These are phyloP conservation scores for Citrus cavaleriei DNA, from an alignment of 345 rosid species.

Conservation along the genomic window DNA sequence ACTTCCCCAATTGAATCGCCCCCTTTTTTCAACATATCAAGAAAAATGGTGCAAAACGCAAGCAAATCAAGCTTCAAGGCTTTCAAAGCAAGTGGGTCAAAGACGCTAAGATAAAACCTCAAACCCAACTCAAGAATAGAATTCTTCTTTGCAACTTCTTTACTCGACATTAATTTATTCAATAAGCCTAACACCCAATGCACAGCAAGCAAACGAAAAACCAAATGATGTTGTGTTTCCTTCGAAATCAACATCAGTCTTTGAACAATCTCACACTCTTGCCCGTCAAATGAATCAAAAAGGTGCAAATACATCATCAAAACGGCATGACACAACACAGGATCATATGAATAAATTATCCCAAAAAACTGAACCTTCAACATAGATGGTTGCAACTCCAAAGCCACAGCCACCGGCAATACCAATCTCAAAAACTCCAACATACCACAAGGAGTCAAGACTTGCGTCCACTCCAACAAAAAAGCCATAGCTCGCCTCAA, in stretches of 20 bases:
- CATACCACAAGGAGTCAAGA: constrained; percentile 80
- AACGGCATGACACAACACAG: constrained; percentile 68
- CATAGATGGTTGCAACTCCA: constrained; percentile 91
- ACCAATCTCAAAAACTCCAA: constrained; percentile 80
- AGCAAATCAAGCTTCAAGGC: constrained; percentile 82
- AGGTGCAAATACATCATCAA: constrained; percentile 58
- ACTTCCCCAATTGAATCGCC: constrained; percentile 21
- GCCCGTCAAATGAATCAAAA: constrained; percentile 71
- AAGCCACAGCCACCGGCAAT: constrained; percentile 62
- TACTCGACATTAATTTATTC: constrained; percentile 38
- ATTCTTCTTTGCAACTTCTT: constrained; percentile 51
- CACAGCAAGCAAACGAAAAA: constrained; percentile 74
- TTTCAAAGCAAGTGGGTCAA: constrained; percentile 90
- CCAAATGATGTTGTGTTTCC: constrained; percentile 64
- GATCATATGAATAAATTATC: constrained; percentile 83
- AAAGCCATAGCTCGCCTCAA: constrained; percentile 84
- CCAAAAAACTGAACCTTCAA: constrained; percentile 87
- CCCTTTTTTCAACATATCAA: constrained; percentile 34
- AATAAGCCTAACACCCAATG: constrained; percentile 84
- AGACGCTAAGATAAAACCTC: constrained; percentile 72
- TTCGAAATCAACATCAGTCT: constrained; percentile 63
- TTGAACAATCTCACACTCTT: constrained; percentile 65
- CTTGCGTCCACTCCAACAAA: constrained; percentile 74
- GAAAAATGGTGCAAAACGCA: constrained; percentile 56
- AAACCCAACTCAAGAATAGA: constrained; percentile 52